Evolutionary conservation across 2,329 filamentous ascomycete genomes (phyloP), one percentile per base, ranked within the genome.

Genomic region (Fusarium buxicola): DNA sequence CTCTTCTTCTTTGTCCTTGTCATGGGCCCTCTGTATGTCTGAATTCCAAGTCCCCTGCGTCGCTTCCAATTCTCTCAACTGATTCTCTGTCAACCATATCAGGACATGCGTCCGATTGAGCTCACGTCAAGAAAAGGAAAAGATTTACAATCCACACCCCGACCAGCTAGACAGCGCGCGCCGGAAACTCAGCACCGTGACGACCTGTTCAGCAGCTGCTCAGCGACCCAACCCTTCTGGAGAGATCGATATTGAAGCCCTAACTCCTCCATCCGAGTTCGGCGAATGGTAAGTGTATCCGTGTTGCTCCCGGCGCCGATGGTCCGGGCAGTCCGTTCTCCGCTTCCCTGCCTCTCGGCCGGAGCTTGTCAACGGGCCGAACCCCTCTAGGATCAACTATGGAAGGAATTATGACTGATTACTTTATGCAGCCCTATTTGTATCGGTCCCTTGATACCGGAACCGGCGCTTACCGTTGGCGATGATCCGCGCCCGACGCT

Each of bases 391-490:
- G 41, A 34, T 48, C 40, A 16, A 39, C 36, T 44, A 32, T 21
- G 21, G 21, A 9, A 45, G 38, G 48, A 30, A 50, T 21, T 12
- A 46, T 65, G 13, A 43, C 45, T 43, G 32, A 40, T 54, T 39
- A 41, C 34, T 16, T 39, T 35, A 24, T 38, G 7, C 38, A 76
- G 74, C 57, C 71, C 74, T 36, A 75, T 76, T 32, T 75, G 74
- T 50, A 75, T 76, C 51, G 73, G 67, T 4, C 69, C 74, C 54
- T 55, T 76, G 38, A 58, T 71, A 11, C 69, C 72, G 11, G 70
- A 73, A 12, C 70, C 69, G 10, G 64, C 31, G 2, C 65, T 66
- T n/a, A 34, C 52, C 8, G 53, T 55, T 28, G 65, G 45, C n/a
- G 24, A 50, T 34, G 51, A 66, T 30, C 56, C 59, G 8, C 55